Conservation (phyloP, 73 alveolate genomes). For the Tetrahymena malaccensis region DNA sequence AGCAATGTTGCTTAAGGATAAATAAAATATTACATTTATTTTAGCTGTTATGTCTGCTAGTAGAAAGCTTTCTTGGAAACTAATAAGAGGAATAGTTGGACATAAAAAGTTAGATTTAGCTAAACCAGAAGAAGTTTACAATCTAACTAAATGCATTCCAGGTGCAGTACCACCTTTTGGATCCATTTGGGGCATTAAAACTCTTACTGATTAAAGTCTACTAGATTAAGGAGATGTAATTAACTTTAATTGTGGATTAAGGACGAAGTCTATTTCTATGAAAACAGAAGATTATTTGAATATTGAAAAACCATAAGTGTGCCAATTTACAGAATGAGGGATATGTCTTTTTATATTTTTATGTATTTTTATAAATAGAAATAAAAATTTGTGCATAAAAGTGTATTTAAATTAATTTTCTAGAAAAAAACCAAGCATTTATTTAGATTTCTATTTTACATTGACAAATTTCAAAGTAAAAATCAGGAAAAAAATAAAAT, state of each 20-base stretch:
- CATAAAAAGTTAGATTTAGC: slow-evolving; percentile 89
- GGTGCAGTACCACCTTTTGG: slow-evolving; percentile 99
- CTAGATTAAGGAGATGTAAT: slow-evolving; percentile 79
- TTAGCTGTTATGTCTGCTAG: slow-evolving; percentile 93
- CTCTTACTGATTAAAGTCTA: slow-evolving; percentile 75
- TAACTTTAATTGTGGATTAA: slow-evolving; percentile 91
- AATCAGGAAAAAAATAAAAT: too few relatives aligned
- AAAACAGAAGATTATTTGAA: slow-evolving; percentile 74
- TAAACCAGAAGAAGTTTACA: slow-evolving; percentile 78
- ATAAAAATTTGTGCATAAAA: neutral
- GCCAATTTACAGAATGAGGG: slow-evolving; percentile 52
- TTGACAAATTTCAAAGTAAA: neutral
- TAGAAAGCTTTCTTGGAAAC: slow-evolving; percentile 74
- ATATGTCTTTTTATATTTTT: neutral
- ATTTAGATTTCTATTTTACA: neutral
- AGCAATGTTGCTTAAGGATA: slow-evolving; percentile 88
- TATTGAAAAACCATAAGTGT: slow-evolving; percentile 83
- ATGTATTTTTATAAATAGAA: neutral
- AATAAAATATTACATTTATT: slow-evolving; percentile 53
- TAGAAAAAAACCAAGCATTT: neutral
- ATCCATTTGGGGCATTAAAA: slow-evolving; percentile 65
- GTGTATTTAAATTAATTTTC: neutral
- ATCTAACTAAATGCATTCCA: slow-evolving; percentile 81
- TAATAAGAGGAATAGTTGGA: slow-evolving; percentile 72
- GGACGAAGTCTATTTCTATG: slow-evolving; percentile 85